Evolutionary conservation across 176 grass and related monocot species (phyloP).

Genomic region (Oryza glumipatula): DNA sequence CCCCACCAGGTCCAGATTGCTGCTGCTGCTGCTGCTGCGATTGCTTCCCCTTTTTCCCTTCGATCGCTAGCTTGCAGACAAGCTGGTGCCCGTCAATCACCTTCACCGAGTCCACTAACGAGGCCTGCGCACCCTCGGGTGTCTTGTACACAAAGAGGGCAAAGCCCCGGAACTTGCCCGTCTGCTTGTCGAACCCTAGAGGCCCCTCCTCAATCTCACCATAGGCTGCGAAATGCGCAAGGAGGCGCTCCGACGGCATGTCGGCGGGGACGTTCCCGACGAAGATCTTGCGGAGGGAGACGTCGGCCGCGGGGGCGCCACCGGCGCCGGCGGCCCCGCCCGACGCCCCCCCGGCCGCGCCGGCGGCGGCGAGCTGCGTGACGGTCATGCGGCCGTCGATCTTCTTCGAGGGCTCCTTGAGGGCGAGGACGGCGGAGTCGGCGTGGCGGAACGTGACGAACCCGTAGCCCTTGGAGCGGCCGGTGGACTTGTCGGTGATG

Average conservation of each 20-base stretch:
- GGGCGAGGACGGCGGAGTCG: conserved; percentile 82
- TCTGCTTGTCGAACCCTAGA: conserved; percentile 90
- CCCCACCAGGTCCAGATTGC: conserved; percentile 43
- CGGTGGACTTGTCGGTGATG: conserved; percentile 84
- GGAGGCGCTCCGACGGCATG: conserved; percentile 85
- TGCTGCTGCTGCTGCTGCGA: conserved; percentile 54
- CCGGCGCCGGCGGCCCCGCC: conserved; percentile 18
- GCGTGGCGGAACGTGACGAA: conserved; percentile 96
- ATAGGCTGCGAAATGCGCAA: conserved; percentile 71
- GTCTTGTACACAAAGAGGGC: conserved; percentile 98
- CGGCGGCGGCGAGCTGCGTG: conserved; percentile 86
- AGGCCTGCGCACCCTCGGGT: conserved; percentile 70
- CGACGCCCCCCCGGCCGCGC: conserved; percentile 52
- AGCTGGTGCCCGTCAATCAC: conserved; percentile 85
- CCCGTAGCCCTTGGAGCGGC: conserved; percentile 84
- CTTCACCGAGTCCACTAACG: conserved; percentile 77
- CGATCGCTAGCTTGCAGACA: conserved; percentile 89
- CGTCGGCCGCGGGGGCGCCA: conserved; percentile 49
- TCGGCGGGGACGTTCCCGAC: conserved; percentile 90
- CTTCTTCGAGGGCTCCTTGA: conserved; percentile 97
- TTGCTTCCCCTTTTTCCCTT: conserved; percentile 93
- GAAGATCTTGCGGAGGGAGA: conserved; percentile 92
- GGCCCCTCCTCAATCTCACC: conserved; percentile 99
- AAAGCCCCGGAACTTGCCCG: conserved; percentile 89
- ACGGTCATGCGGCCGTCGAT: conserved; percentile 93